Evolutionary conservation across 352 stramenopile genomes (phyloP).

Genomic region (Pythium phragmitis): DNA sequence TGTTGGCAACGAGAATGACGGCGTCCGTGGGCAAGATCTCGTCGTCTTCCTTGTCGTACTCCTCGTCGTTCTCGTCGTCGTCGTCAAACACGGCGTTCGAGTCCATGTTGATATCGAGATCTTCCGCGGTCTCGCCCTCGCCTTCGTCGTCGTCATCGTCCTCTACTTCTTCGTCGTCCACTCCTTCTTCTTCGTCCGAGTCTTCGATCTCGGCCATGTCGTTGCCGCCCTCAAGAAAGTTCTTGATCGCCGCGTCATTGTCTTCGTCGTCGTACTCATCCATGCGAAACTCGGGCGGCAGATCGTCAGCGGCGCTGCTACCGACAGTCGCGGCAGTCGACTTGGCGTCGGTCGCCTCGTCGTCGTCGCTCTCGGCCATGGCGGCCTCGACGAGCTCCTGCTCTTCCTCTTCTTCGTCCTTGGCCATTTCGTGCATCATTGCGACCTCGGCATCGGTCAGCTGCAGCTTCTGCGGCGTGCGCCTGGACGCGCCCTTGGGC

Average conservation of each 20-base stretch:
- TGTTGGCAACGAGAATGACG: constrained; percentile 96
- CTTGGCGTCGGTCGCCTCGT: constrained; percentile 13
- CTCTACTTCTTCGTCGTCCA: constrained; percentile 41
- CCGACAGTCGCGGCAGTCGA: constrained; percentile 10
- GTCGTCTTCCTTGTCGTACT: constrained; percentile 91
- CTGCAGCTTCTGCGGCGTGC: constrained; percentile 84
- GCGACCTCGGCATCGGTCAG: constrained; percentile 78
- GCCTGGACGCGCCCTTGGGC: constrained; percentile 47
- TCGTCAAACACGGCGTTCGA: constrained; percentile 56
- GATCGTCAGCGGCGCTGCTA: constrained; percentile 34
- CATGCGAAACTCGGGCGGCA: constrained; percentile 81
- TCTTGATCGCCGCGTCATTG: constrained; percentile 79
- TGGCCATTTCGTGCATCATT: constrained; percentile 77
- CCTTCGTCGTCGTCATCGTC: constrained; percentile 50
- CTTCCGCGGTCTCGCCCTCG: constrained; percentile 29
- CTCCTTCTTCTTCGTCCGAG: constrained; percentile 36
- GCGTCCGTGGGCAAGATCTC: constrained; percentile 93
- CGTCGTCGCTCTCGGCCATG: constrained; percentile 49
- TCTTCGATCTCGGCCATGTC: constrained; percentile 29
- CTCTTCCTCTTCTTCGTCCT: constrained; percentile 72
- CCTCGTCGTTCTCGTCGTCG: constrained; percentile 65
- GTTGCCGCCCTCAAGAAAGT: constrained; percentile 53
- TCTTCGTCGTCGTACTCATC: constrained; percentile 89
- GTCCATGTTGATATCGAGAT: constrained; percentile 46
- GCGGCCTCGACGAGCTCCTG: constrained; percentile 29